Evolutionary conservation across 306 rosid genomes (phyloP), one percentile per base, ranked within the genome.

Genomic region (Sicyos edulis): DNA sequence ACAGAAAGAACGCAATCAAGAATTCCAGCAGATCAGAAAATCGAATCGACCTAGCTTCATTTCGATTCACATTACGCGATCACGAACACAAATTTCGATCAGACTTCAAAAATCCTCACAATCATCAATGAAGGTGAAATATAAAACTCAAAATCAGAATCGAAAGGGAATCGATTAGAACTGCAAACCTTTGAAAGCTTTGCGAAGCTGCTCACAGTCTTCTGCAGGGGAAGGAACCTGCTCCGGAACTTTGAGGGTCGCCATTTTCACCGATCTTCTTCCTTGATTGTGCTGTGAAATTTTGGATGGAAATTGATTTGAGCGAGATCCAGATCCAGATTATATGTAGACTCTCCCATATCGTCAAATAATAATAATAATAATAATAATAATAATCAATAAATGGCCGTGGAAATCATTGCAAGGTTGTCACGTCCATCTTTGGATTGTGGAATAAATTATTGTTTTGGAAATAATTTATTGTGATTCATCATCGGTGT

Each of bases 131-230:
- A 40, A 42, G 53, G 19, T 64, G 53, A 8, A 64, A 64, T 2
- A 64, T 2, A 19, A 19, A 64, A 19, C 71, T 8, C 20, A 17
- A 8, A 40, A 45, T 32, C 5, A 45, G 22, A 29, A 72, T 24
- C n/a, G 40, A 22, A n/a, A 0, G 17, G 22, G 21, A 47, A 13
- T 15, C 15, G 70, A 47, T 7, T 6, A 5, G 26, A 53, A n/a
- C 3, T 40, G n/a, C 7, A 9, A 67, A 85, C 98, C 96, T 84
- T 88, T 76, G 77, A 90, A 88, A 75, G 98, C 96, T 75, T 83
- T 86, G 7, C 82, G 79, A 79, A 92, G 86, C 77, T 88, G 96
- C 75, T 90, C 96, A 52, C 80, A 66, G 83, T 92, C 98, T 74
- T 92, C 91, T 0, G 74, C 59, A 0, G 98, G 86, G 75, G 91